Conservation (phyloP, 371 early-diverging fungal genomes). For the Actinomucor elegans region DNA sequence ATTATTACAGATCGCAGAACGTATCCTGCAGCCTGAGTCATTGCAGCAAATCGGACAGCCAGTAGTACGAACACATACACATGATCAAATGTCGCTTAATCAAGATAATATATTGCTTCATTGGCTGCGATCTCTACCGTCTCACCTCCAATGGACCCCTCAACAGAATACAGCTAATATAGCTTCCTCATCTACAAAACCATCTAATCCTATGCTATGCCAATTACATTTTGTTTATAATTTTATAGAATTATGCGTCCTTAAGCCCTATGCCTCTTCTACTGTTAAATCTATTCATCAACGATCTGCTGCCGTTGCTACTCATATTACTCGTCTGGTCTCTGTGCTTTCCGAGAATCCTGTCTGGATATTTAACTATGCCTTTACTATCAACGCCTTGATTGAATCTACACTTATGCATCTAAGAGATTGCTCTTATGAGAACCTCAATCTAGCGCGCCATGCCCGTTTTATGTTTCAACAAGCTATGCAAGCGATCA, state of each 20-base stretch:
- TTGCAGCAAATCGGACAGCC: slow-evolving; percentile 7
- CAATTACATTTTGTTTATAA: slow-evolving; percentile 32
- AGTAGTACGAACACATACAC: slow-evolving; percentile 13
- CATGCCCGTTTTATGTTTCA: slow-evolving; percentile 43
- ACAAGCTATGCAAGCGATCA: slow-evolving; percentile 28
- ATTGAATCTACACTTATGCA: slow-evolving; percentile 21
- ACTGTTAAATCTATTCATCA: slow-evolving; percentile 22
- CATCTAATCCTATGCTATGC: slow-evolving; percentile 16
- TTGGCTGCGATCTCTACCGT: slow-evolving; percentile 26
- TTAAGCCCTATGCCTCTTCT: slow-evolving; percentile 21
- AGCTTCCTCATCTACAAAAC: slow-evolving; percentile 6
- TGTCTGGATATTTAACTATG: slow-evolving; percentile 11
- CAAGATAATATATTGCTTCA: slow-evolving; percentile 20
- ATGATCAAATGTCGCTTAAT: slow-evolving; percentile 24
- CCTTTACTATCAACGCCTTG: slow-evolving; percentile 6
- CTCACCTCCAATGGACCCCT: slow-evolving; percentile 33
- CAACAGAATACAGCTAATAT: not conserved
- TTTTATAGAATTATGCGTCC: slow-evolving; percentile 20
- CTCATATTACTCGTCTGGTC: slow-evolving; percentile 18
- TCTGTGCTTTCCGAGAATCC: slow-evolving; percentile 5
- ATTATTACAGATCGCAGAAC: slow-evolving; percentile 26
- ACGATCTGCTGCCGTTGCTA: slow-evolving; percentile 13
- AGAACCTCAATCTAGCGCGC: slow-evolving; percentile 20
- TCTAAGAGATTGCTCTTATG: slow-evolving; percentile 12
- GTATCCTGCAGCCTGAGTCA: slow-evolving; percentile 13